Evolutionary conservation across 305 asterid species (phyloP).

Genomic region (Fraxinus xanthoxyloides): DNA sequence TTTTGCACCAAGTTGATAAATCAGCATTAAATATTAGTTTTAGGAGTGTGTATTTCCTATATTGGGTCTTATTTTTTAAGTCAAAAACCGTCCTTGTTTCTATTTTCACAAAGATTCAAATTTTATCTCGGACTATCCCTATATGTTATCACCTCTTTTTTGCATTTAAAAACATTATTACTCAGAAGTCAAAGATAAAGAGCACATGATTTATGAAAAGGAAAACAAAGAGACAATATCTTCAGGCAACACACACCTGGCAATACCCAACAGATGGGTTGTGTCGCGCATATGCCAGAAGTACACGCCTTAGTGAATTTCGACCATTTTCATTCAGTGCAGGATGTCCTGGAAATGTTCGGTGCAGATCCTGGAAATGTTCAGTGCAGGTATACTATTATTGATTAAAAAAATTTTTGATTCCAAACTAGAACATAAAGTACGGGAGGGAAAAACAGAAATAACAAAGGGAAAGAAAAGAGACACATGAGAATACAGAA

Average conservation of each 20-base stretch:
- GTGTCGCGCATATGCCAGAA: conserved; percentile 84
- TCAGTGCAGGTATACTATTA: conserved; percentile 48
- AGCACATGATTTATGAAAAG: conserved; percentile 1
- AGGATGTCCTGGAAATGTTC: conserved; percentile 98
- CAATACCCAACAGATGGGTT: conserved; percentile 97
- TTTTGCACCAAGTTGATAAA: neutral
- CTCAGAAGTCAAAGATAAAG: conserved; percentile 16
- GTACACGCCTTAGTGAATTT: conserved; percentile 83
- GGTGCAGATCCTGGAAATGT: conserved; percentile 97
- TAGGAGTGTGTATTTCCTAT: neutral
- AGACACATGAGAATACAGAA: conserved; percentile 12
- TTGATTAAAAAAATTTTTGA: neutral
- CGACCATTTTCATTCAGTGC: conserved; percentile 89
- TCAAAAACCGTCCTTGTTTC: conserved; percentile 9
- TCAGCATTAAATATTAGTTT: neutral
- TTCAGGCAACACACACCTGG: conserved; percentile 56
- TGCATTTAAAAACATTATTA: neutral
- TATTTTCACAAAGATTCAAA: conserved; percentile 15
- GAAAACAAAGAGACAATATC: conserved; percentile 15
- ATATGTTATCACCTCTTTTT: conserved; percentile 10
- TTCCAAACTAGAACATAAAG: conserved; percentile 8
- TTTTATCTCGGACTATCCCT: conserved; percentile 14
- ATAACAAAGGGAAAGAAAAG: conserved; percentile 10
- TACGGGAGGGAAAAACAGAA: conserved; percentile 19
- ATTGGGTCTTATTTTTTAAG: neutral